These are phyloP conservation scores for Lecanoromycetidae sp. DNA, from an alignment of 2,329 filamentous ascomycete genomes.

Conservation along the genomic window DNA sequence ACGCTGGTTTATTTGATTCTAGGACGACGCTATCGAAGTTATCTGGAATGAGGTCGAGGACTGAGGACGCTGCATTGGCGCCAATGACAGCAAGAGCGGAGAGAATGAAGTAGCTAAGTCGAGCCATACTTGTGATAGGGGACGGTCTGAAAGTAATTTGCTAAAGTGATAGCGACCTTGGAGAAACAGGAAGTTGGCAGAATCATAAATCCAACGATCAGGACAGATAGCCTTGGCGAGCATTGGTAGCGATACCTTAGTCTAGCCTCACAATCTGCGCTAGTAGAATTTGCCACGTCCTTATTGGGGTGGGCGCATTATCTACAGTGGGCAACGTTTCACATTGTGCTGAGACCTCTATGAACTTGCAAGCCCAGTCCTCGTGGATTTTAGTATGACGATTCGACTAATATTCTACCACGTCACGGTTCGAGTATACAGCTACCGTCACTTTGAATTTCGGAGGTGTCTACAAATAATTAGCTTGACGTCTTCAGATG, in stretches of 20 bases:
- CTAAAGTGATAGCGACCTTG: neutral
- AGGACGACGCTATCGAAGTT: conserved; percentile 91
- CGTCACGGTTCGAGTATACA: too few relatives aligned
- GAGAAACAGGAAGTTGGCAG: too few relatives aligned
- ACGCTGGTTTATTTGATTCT: conserved; percentile 83
- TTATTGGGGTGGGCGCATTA: too few relatives aligned
- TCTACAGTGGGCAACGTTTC: too few relatives aligned
- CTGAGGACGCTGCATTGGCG: conserved; percentile 62
- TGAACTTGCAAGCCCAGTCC: too few relatives aligned
- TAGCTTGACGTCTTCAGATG: too few relatives aligned
- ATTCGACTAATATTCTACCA: too few relatives aligned
- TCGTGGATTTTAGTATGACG: too few relatives aligned
- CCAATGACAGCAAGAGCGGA: conserved; percentile 35
- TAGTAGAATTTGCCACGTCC: neutral
- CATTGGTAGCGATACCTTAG: neutral
- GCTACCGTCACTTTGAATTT: too few relatives aligned
- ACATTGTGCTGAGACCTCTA: too few relatives aligned
- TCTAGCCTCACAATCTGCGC: neutral
- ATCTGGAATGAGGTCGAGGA: conserved; percentile 74
- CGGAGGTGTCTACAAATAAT: too few relatives aligned
- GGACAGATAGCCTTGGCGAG: conserved; percentile 6
- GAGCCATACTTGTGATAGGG: conserved; percentile 30
- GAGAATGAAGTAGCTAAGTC: conserved; percentile 34
- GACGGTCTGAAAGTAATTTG: neutral
- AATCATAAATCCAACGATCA: conserved; percentile 3